These are phyloP conservation scores for Cyamopsis tetragonoloba DNA, from an alignment of 306 rosid genomes.

Conservation along the genomic window DNA sequence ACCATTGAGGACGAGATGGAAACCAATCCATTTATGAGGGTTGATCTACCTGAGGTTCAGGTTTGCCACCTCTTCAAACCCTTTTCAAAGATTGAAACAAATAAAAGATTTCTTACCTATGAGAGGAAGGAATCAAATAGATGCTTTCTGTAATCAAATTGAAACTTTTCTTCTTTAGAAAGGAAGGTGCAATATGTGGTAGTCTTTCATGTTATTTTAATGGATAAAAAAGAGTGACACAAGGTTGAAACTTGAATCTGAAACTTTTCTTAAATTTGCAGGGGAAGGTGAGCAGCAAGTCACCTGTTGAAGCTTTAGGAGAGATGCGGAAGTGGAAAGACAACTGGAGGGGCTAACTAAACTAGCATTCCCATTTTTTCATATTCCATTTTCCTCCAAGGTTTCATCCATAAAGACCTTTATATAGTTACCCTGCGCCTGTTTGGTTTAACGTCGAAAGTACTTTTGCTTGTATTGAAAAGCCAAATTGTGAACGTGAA, in stretches of 20 bases:
- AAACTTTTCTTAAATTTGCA: conserved; percentile 23
- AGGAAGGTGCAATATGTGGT: conserved; percentile 1
- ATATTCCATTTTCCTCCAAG: neutral
- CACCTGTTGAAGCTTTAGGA: conserved; percentile 62
- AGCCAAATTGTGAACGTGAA: no score
- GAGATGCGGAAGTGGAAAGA: conserved; percentile 69
- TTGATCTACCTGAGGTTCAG: conserved; percentile 71
- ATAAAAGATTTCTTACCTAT: neutral
- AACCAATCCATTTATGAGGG: conserved; percentile 78
- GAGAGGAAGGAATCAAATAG: neutral
- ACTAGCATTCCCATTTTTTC: neutral
- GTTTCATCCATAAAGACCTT: neutral
- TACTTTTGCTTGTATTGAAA: no score
- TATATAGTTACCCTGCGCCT: conserved; percentile 7
- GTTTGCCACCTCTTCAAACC: conserved; percentile 33
- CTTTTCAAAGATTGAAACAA: conserved; percentile 2
- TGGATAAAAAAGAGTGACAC: neutral
- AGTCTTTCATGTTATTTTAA: neutral
- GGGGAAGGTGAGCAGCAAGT: conserved; percentile 51
- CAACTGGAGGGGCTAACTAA: conserved; percentile 65
- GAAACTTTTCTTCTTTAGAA: neutral
- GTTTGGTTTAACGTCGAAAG: no score
- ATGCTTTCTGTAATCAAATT: neutral
- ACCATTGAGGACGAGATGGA: conserved; percentile 75
- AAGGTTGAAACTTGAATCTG: neutral